phyloP scores from a whole-genome alignment of 176 grass and related monocot genomes.

The Tuctoria greenei region DNA sequence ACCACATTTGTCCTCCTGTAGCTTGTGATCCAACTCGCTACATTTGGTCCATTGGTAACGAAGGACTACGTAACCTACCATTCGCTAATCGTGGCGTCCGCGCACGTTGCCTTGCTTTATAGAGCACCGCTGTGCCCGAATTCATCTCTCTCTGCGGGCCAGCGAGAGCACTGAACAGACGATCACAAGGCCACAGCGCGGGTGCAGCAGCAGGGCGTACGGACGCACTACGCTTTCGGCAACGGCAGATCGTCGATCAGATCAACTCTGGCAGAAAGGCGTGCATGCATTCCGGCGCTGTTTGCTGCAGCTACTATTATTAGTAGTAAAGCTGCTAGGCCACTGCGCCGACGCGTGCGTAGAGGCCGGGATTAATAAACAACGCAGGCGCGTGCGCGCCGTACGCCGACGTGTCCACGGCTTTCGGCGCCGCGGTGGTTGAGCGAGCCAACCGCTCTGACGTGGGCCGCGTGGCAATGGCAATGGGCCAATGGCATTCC shows the following conservation, averaged over 20 bases:
- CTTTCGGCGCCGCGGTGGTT: slow-evolving; percentile 6
- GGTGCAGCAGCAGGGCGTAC: background rate
- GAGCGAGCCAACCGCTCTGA: background rate
- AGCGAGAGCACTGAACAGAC: background rate
- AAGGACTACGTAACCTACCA: too few species aligned
- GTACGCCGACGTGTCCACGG: background rate
- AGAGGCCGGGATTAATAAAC: background rate
- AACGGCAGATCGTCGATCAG: background rate
- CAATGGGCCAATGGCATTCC: too few species aligned
- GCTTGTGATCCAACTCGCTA: background rate
- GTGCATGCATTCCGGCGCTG: background rate
- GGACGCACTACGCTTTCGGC: background rate
- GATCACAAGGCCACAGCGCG: background rate
- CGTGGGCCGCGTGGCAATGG: too few species aligned
- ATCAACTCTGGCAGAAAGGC: background rate
- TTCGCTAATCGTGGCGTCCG: background rate
- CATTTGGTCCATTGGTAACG: background rate
- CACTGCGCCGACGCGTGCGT: background rate
- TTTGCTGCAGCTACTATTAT: background rate
- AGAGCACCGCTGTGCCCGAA: too few species aligned
- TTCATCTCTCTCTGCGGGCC: background rate
- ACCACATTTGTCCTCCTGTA: background rate
- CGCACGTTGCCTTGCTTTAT: background rate
- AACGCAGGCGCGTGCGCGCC: background rate
- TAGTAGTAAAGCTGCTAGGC: background rate